These are phyloP conservation scores for Plenodomus tracheiphilus DNA, from an alignment of 2,329 filamentous ascomycete genomes.

Conservation along the genomic window DNA sequence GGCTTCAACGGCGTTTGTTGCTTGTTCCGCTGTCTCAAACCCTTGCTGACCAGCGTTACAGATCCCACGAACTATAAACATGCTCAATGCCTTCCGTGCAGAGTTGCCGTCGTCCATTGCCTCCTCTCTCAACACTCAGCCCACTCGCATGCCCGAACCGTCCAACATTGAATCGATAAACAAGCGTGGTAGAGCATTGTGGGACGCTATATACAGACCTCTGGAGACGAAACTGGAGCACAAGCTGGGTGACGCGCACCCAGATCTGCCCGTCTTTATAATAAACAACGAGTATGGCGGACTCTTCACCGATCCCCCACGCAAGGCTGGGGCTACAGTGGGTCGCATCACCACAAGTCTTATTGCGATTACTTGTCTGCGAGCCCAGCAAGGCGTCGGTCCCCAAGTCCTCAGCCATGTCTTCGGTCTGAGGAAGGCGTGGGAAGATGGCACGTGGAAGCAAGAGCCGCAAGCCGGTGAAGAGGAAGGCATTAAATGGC, in stretches of 20 bases:
- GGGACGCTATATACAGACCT: conserved; percentile 76
- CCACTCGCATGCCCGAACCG: conserved; percentile 54
- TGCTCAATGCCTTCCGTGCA: conserved; percentile 70
- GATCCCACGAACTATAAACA: conserved; percentile 83
- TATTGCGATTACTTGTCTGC: conserved; percentile 72
- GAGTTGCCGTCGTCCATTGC: conserved; percentile 62
- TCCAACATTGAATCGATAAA: conserved; percentile 60
- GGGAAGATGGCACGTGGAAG: conserved; percentile 66
- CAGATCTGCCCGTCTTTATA: conserved; percentile 81
- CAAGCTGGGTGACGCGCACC: conserved; percentile 75
- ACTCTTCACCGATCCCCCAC: conserved; percentile 69
- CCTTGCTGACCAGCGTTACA: conserved; percentile 58
- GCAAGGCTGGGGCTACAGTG: conserved; percentile 55
- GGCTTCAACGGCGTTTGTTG: conserved; percentile 67
- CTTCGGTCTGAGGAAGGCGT: conserved; percentile 76
- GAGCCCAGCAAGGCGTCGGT: conserved; percentile 79
- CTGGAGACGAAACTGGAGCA: conserved; percentile 71
- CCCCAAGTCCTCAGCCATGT: conserved; percentile 82
- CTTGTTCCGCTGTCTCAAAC: not conserved
- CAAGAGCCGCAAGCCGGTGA: conserved; percentile 51
- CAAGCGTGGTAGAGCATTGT: conserved; percentile 65
- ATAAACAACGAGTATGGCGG: conserved; percentile 73
- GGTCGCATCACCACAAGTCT: conserved; percentile 74
- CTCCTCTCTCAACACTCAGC: conserved; percentile 56
- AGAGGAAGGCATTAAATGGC: conserved; percentile 62